Percentiles rank a stretch among this genome's conserved stretches.
These are phyloP conservation scores for Silene noctiflora DNA, from an alignment of 179 eudicot species.

Conservation along the genomic window DNA sequence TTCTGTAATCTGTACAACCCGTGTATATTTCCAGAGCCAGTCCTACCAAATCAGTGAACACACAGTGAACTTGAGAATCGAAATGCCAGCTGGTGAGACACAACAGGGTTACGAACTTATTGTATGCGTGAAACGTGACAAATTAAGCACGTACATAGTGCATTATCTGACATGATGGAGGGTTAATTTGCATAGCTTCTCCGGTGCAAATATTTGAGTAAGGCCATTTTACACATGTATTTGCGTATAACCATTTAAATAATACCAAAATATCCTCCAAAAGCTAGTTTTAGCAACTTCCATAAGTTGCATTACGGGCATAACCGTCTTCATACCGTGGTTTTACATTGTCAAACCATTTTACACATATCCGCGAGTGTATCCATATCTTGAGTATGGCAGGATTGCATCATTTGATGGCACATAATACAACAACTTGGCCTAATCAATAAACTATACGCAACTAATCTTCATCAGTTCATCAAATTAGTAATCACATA, in stretches of 20 bases:
- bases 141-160: slow-evolving; percentile 8
- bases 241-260: too few relatives aligned
- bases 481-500: too few relatives aligned
- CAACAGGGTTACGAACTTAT: background rate
- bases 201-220: background rate
- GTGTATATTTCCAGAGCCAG: background rate
- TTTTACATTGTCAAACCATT: background rate
- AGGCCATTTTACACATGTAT: too few relatives aligned
- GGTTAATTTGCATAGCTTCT: background rate
- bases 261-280: too few relatives aligned
- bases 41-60: background rate
- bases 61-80: background rate
- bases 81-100: background rate
- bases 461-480: too few relatives aligned
- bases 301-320: too few relatives aligned
- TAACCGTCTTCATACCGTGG: too few relatives aligned
- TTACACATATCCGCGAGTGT: background rate
- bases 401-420: slow-evolving; percentile 22
- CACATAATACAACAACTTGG: background rate
- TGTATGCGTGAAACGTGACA: background rate
- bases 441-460: too few relatives aligned
- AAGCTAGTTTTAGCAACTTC: too few relatives aligned
- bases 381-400: slow-evolving; percentile 15
- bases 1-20: background rate
- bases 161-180: background rate